phyloP scores from a whole-genome alignment of 257 asterid species.

The Linderniella brevidens region DNA sequence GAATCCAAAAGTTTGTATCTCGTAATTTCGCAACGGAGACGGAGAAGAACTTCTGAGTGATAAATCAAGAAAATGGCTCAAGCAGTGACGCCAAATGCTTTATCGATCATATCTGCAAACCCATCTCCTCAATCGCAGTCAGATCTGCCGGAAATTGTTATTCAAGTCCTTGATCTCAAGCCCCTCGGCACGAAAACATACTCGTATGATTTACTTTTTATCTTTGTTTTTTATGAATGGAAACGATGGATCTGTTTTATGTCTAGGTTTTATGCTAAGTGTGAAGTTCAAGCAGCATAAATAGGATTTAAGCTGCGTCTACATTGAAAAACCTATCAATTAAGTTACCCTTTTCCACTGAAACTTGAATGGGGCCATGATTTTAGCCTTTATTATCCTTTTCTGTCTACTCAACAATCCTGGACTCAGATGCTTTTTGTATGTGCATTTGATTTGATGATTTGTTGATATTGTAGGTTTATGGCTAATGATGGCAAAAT shows the following conservation, averaged over 20 bases:
- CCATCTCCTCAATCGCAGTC: slow-evolving; percentile 62
- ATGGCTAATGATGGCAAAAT: slow-evolving; percentile 63
- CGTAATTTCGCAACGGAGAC: too few species aligned
- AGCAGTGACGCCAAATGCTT: slow-evolving; percentile 46
- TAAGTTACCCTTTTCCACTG: too few species aligned
- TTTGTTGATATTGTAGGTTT: slow-evolving; percentile 30
- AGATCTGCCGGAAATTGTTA: slow-evolving; percentile 45
- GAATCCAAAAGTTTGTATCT: too few species aligned
- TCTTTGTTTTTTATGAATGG: not conserved
- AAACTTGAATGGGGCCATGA: too few species aligned
- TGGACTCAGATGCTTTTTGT: not conserved
- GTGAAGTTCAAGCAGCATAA: too few species aligned
- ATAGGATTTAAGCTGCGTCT: too few species aligned
- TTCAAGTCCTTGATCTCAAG: slow-evolving; percentile 76
- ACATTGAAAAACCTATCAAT: too few species aligned
- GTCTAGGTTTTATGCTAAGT: too few species aligned
- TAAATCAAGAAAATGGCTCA: slow-evolving; percentile 23
- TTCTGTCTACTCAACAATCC: too few species aligned
- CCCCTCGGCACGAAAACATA: slow-evolving; percentile 26
- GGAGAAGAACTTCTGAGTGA: too few species aligned
- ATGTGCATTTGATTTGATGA: not conserved
- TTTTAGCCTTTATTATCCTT: too few species aligned
- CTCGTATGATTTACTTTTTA: slow-evolving; percentile 18
- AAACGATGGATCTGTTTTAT: not conserved
- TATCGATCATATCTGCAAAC: slow-evolving; percentile 48